Evolutionary conservation across 306 rosid species (phyloP).

Genomic region (Gleditsia sinensis): DNA sequence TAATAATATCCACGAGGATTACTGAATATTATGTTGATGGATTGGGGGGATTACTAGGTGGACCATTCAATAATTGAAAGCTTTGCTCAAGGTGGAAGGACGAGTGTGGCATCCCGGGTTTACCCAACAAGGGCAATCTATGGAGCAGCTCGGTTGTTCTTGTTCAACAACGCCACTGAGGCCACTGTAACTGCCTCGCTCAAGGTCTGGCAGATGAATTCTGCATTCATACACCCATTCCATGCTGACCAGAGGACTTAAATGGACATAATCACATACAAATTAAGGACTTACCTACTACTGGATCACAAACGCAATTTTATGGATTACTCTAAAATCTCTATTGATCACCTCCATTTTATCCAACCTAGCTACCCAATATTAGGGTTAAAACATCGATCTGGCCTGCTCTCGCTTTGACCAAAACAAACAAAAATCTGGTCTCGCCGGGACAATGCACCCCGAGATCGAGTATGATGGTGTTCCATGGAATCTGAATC

Average conservation of each 20-base stretch:
- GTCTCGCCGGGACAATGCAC: background rate
- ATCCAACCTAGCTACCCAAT: background rate
- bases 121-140: constrained; percentile 94
- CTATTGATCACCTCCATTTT: background rate
- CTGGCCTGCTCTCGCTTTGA: no score
- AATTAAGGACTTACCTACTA: no score
- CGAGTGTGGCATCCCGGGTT: constrained; percentile 67
- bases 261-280: background rate
- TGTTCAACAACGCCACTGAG: constrained; percentile 86
- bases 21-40: no score
- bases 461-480: background rate
- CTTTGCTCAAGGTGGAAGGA: constrained; percentile 94
- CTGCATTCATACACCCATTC: constrained; percentile 87
- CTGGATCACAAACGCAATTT: background rate
- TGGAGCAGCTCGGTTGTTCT: constrained; percentile 71
- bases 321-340: background rate
- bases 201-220: constrained; percentile 88
- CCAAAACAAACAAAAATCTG: background rate
- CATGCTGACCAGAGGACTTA: constrained; percentile 32
- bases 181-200: constrained; percentile 65
- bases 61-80: constrained; percentile 92
- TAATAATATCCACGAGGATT: no score
- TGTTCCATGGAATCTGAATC: background rate
- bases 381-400: no score
- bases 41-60: constrained; percentile 43